Percentiles rank a stretch among this genome's conserved stretches.
Evolutionary conservation across 495 filamentous ascomycete species (phyloP).

Genomic region (Platismatia glauca): DNA sequence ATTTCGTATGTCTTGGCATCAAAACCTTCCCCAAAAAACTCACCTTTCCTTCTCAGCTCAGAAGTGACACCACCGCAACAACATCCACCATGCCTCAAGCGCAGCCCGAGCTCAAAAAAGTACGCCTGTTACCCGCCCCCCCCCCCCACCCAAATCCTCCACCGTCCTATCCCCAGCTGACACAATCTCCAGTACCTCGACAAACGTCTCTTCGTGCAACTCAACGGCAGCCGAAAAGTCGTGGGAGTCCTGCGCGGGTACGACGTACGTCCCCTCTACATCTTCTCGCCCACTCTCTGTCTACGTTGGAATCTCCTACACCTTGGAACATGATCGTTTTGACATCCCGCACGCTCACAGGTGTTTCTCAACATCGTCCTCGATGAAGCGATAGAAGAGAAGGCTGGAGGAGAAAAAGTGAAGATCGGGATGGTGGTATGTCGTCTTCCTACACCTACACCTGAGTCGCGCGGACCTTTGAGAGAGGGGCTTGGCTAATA

Average conservation of each 20-base stretch:
- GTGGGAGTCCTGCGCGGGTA: slow-evolving; percentile 90
- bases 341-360: slow-evolving; percentile 36
- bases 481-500: neutral
- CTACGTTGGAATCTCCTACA: too few relatives aligned
- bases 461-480: neutral
- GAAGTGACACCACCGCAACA: neutral
- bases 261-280: slow-evolving; percentile 55
- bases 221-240: slow-evolving; percentile 96
- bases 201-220: slow-evolving; percentile 93
- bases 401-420: slow-evolving; percentile 82
- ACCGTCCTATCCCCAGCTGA: neutral
- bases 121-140: too few relatives aligned
- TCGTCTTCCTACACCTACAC: slow-evolving; percentile 11
- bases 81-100: slow-evolving; percentile 75
- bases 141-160: neutral
- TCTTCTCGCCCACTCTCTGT: neutral
- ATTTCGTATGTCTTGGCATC: too few relatives aligned
- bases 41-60: too few relatives aligned
- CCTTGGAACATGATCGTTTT: neutral
- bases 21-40: neutral
- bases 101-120: slow-evolving; percentile 98
- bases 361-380: slow-evolving; percentile 98
- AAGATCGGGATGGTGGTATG: slow-evolving; percentile 88
- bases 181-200: slow-evolving; percentile 78
- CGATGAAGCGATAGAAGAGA: slow-evolving; percentile 96